Evolutionary conservation across 768 basidiomycete species (phyloP), one percentile per base, ranked within the genome.

Genomic region (Boletus rubropictus): DNA sequence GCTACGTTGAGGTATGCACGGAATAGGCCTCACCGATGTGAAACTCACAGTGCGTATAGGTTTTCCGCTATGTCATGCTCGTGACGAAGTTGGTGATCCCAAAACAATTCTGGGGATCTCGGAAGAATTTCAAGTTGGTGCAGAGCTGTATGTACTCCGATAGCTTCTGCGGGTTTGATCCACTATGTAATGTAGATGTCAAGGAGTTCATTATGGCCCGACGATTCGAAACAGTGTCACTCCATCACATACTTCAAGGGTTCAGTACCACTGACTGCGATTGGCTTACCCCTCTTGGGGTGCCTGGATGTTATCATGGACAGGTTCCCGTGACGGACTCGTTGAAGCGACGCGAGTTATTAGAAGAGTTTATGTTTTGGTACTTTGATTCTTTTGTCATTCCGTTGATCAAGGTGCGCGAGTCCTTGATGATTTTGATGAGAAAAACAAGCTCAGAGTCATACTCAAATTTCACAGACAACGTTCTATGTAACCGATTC

Each of bases 401-500:
- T 4, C 79, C 86, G 1, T 69, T 98, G 5, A 64, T 98, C 28
- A 85, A 80, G 72, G 95, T 89, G 51, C 37, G 76, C 60, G 17
- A 44, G 17, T 35, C 9, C 27, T 31, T 35, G 18, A 35, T 32
- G 5, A 20, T 12, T n/a, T 2, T 3, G 21, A 40, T n/a, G 12
- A 24, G n/a, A n/a, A 8, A 24, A 33, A 17, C 12, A 3, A 5
- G 17, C 12, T 4, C 10, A 18, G 15, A 18, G 4, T 3, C 6
- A 21, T 18, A 9, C 31, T 32, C 12, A 31, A 36, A 27, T 8
- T 21, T 20, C 2, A 39, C 53, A 97, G 94, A 90, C 90, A 3
- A 84, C 84, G 0, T 99, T 96, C 68, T 97, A 97, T 65, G 75
- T 92, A 36, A 98, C 96, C 0, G 89, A 98, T 53, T 90, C 94